Evolutionary conservation across 768 basidiomycete genomes (phyloP), one percentile per base, ranked within the genome.

Genomic region (Mycena vitilis): DNA sequence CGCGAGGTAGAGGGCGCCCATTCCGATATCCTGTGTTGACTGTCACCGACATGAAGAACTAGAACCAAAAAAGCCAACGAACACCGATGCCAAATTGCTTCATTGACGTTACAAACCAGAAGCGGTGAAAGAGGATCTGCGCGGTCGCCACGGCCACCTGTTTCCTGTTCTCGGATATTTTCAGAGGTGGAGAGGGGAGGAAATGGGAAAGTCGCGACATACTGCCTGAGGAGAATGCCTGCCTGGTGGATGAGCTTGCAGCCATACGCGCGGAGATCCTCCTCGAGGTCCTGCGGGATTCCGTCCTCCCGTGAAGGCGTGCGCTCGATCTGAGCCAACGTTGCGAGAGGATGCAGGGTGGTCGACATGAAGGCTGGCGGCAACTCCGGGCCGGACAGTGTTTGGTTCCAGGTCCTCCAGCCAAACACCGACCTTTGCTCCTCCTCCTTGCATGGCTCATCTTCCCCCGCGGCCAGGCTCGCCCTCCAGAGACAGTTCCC

Each of bases 121-220:
- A 99, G 40, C 97, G 85, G 70, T 99, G 98, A 77, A 96, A 97
- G 2, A 99, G 82, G 38, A 99, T 95, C 77, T 98, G 96, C 0
- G 98, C 98, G 1, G 96, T 95, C 8, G 98, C 95, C 60, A 98
- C 93, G 16, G 96, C 96, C 36, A 98, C 96, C 77, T 99, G 98
- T 71, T 98, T 98, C 80, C 93, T 94, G 78, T 70, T 48, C 48
- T 71, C 66, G 51, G 42, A 49, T 16, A 47, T 48, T 63, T 59
- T 68, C 67, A 66, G 66, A 40, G 67, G 42, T n/a, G 25, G n/a
- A 51, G 58, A 18, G 25, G 20, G 49, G n/a, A 23, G 45, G 7
- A 16, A n/a, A 38, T 9, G 13, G 54, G 55, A n/a, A 38, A 45
- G 23, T 49, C 60, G 53, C 36, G 30, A 74, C 91, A 74, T 75